Evolutionary conservation across 2,329 filamentous ascomycete species (phyloP), one percentile per base, ranked within the genome.

Genomic region (Colletotrichum falcatum): DNA sequence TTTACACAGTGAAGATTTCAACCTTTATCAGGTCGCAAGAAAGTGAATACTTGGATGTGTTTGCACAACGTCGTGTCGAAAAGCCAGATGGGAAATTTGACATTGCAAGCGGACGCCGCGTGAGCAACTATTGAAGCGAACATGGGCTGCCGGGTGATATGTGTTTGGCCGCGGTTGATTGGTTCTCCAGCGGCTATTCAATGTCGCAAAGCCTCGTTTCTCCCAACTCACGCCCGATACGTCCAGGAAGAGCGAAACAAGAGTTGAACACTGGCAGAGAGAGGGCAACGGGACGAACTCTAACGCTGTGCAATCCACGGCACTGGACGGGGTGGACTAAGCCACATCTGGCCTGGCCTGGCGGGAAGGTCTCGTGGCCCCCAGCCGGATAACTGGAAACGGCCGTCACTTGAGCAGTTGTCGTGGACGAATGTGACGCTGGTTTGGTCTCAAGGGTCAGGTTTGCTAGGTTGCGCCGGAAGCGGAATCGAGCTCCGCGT

Each of bases 401-500:
- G 30, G 60, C 16, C n/a, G 48, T 62, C 60, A 62, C 23, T 62
- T 53, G 60, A 53, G 33, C 48, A 26, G 1, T 28, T 33, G n/a
- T 30, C 60, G 42, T 35, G 26, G 46, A 20, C 33, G 35, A 61
- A 51, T 42, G 60, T 62, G 60, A 53, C 23, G n/a, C n/a, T n/a
- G n/a, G n/a, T n/a, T n/a, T n/a, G n/a, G n/a, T 30, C 20, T 28
- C 11, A 7, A 23, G 20, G 46, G 23, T 39, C 23, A 39, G n/a
- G 3, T 7, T 30, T 18, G 5, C 23, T 53, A 23, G 46, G 48
- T 53, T 39, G 6, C 37, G 35, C 61, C 42, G 33, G 61, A 66
- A 70, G 35, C 66, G 66, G 66, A 46, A n/a, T 44, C 49, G n/a
- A 42, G 23, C 20, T 58, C 66, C 20, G 44, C 49, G 48, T 66